Percentiles rank a stretch among this genome's conserved stretches.
phyloP scores from a whole-genome alignment of 2,329 filamentous ascomycete genomes.

The Fusarium goolgardi region DNA sequence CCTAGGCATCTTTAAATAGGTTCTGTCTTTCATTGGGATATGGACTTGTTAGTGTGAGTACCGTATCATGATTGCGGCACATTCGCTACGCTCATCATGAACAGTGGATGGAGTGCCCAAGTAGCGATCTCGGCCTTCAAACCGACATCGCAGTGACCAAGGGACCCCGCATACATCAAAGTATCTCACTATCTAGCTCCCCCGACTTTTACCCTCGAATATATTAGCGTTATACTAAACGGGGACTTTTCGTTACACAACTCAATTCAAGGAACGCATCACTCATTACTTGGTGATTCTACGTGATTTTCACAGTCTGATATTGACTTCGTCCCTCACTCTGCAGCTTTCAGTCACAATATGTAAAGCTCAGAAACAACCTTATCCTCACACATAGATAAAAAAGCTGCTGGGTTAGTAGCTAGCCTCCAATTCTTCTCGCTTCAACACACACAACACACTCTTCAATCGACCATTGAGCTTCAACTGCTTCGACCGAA shows the following conservation, averaged over 20 bases:
- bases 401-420: too few relatives aligned
- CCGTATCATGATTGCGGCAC: background rate
- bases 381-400: too few relatives aligned
- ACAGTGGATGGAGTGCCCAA: background rate
- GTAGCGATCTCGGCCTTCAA: background rate
- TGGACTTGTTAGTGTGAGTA: background rate
- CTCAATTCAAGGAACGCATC: constrained; percentile 41
- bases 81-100: background rate
- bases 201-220: background rate
- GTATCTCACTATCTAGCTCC: constrained; percentile 19
- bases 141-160: constrained; percentile 9
- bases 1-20: background rate
- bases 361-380: too few relatives aligned
- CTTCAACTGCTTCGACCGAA: too few relatives aligned
- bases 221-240: constrained; percentile 36
- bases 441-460: too few relatives aligned
- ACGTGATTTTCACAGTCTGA: too few relatives aligned
- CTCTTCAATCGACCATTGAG: too few relatives aligned
- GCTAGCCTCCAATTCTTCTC: too few relatives aligned
- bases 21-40: background rate
- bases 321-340: too few relatives aligned
- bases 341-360: too few relatives aligned
- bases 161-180: constrained; percentile 39
- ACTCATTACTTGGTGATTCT: constrained; percentile 14
- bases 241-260: constrained; percentile 40